phyloP scores from a whole-genome alignment of 768 basidiomycete genomes.

The Pleurotus ostreatus region DNA sequence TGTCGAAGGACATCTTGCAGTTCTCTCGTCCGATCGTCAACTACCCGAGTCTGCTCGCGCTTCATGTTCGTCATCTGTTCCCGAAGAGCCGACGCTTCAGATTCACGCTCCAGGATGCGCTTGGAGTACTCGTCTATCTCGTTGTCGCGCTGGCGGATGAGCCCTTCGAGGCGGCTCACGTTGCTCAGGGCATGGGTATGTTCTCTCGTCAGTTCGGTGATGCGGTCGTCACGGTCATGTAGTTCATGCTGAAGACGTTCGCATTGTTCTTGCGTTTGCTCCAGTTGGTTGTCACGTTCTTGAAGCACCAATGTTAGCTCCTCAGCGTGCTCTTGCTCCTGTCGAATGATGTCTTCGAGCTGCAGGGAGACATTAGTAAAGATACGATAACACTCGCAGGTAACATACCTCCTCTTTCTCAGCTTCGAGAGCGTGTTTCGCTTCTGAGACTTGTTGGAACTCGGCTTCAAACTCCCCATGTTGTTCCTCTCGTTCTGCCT shows the following conservation, averaged over 20 bases:
- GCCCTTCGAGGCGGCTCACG: constrained; percentile 51
- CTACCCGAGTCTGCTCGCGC: constrained; percentile 48
- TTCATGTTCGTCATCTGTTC: constrained; percentile 51
- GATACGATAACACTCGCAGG: not conserved
- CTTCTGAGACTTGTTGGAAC: constrained; percentile 46
- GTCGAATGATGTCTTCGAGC: constrained; percentile 50
- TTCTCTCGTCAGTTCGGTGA: constrained; percentile 51
- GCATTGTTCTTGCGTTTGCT: constrained; percentile 47
- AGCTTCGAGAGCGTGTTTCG: constrained; percentile 51
- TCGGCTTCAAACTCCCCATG: constrained; percentile 53
- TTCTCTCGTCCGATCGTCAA: constrained; percentile 44
- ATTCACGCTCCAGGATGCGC: constrained; percentile 44
- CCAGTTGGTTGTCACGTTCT: constrained; percentile 53
- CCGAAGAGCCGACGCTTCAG: constrained; percentile 48
- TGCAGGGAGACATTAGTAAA: constrained; percentile 17
- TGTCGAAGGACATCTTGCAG: constrained; percentile 44
- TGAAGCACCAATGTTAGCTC: constrained; percentile 31
- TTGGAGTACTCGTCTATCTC: constrained; percentile 47
- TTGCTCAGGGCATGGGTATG: constrained; percentile 51
- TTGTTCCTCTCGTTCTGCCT: constrained; percentile 56
- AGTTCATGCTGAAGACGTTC: constrained; percentile 43
- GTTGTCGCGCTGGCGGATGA: constrained; percentile 51
- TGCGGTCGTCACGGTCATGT: constrained; percentile 50
- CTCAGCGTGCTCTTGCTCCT: constrained; percentile 48
- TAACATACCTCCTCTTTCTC: constrained; percentile 49